Conservation (phyloP, 495 filamentous ascomycete species). For the Aspergillus affinis region DNA sequence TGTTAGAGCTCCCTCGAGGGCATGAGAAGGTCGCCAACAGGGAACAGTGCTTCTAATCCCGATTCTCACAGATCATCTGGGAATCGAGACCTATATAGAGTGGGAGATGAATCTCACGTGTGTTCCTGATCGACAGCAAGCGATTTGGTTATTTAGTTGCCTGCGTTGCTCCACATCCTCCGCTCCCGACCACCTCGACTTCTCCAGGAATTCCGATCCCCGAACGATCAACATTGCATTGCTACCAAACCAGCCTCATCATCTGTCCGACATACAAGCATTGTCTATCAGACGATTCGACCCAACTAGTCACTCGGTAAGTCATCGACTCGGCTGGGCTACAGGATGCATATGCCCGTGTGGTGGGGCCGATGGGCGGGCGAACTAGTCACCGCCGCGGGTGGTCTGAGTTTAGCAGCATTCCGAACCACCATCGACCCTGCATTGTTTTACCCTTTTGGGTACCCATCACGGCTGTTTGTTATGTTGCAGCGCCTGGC, state of each 20-base stretch:
- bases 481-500: conserved; percentile 10
- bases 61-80: neutral
- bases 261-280: neutral
- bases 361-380: conserved; percentile 1
- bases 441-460: conserved; percentile 21
- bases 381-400: conserved; percentile 2
- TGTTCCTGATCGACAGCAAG: neutral
- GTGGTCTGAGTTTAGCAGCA: conserved; percentile 9
- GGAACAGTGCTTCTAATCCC: neutral
- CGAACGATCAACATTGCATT: neutral
- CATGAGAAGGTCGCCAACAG: neutral
- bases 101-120: neutral
- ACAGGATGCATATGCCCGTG: conserved; percentile 10
- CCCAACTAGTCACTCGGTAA: conserved; percentile 10
- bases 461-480: conserved; percentile 13
- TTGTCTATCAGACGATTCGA: conserved; percentile 10
- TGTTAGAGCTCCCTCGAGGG: neutral
- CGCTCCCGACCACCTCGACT: neutral
- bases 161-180: conserved; percentile 7
- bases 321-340: conserved; percentile 3
- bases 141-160: conserved; percentile 5
- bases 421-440: conserved; percentile 20
- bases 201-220: neutral
- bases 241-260: neutral
- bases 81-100: neutral